Evolutionary conservation across 108 stramenopile species (phyloP).

Genomic region (Chaetoceros muelleri): DNA sequence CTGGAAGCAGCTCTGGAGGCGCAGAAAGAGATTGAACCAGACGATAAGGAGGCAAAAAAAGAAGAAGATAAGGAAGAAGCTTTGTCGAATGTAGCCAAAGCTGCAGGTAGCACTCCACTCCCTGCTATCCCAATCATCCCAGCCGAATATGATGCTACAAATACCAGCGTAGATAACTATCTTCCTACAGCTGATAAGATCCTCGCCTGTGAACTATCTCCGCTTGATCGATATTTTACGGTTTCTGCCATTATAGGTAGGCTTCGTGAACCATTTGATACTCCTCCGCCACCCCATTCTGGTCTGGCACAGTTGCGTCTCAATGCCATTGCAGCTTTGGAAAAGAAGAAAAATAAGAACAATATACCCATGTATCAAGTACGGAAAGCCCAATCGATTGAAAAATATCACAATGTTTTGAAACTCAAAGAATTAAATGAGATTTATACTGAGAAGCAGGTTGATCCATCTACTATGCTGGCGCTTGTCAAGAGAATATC

Average conservation of each 20-base stretch:
- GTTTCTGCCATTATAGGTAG: constrained; percentile 64
- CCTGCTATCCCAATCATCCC: constrained; percentile 15
- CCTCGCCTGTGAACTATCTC: constrained; percentile 47
- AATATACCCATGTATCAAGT: neutral
- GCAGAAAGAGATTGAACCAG: constrained; percentile 4
- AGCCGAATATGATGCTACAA: constrained; percentile 4
- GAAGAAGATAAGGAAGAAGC: neutral
- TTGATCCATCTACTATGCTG: constrained; percentile 29
- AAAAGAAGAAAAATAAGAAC: constrained; percentile 12
- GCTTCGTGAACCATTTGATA: constrained; percentile 59
- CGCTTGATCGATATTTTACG: constrained; percentile 61
- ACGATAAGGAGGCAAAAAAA: neutral
- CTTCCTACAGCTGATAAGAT: constrained; percentile 29
- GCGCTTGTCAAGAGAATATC: constrained; percentile 63
- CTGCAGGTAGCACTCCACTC: no score
- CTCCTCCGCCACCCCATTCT: constrained; percentile 50
- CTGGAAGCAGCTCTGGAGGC: constrained; percentile 28
- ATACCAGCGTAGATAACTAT: constrained; percentile 11
- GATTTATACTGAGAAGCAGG: constrained; percentile 33
- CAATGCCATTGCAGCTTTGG: neutral
- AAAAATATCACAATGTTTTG: constrained; percentile 5
- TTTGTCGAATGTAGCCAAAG: constrained; percentile 3
- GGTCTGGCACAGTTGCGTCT: constrained; percentile 7
- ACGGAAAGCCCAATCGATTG: neutral
- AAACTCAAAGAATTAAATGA: constrained; percentile 17